Conservation (phyloP, 2,329 filamentous ascomycete genomes). For the Beauveria rudraprayagi region DNA sequence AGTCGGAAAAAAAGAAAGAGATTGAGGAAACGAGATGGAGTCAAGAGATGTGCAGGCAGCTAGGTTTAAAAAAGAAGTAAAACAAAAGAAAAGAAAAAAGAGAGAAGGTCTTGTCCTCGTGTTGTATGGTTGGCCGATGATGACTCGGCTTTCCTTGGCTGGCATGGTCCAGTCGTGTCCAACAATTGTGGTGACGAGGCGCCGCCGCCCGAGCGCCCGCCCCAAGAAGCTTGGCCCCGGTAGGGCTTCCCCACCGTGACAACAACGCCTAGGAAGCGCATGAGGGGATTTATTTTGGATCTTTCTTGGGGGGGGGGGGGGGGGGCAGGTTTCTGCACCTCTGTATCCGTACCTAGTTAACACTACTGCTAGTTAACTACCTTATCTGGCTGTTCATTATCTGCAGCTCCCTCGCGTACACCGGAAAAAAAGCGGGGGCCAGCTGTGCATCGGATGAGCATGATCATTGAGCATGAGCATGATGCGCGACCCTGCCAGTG, state of each 20-base stretch:
- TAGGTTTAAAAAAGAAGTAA: background rate
- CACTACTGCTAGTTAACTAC: no score
- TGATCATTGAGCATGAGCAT: background rate
- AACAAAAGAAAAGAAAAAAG: no score
- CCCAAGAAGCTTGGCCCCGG: background rate
- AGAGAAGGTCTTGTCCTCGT: background rate
- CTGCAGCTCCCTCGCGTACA: background rate
- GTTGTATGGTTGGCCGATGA: constrained; percentile 8
- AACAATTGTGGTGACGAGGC: constrained; percentile 3
- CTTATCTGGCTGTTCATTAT: no score
- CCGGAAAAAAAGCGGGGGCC: background rate
- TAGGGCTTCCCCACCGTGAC: background rate
- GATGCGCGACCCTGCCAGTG: background rate
- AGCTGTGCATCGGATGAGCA: background rate
- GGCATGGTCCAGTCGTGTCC: background rate
- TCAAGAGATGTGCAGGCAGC: background rate
- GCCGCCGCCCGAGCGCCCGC: background rate
- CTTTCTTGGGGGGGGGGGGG: background rate
- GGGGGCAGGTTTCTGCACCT: no score
- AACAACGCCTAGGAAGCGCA: background rate
- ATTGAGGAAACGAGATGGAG: background rate
- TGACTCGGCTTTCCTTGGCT: background rate
- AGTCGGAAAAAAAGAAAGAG: background rate
- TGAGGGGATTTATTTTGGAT: background rate
- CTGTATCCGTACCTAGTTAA: no score